phyloP scores from a whole-genome alignment of 2,329 filamentous ascomycete species.

The Fusarium humuli region DNA sequence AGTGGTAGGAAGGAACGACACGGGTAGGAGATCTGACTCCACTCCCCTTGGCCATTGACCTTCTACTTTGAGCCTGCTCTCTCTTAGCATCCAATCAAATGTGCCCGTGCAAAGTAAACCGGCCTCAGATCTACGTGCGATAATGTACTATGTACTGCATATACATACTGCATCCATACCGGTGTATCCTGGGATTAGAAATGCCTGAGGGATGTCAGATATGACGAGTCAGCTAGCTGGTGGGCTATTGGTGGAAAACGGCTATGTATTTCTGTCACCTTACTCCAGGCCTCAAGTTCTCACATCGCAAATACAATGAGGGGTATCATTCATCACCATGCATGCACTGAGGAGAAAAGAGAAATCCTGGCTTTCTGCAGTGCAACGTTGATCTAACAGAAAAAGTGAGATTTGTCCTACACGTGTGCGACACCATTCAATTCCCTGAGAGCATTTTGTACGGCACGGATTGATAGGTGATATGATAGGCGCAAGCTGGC shows the following conservation, averaged over 20 bases:
- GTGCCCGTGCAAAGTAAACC: not conserved
- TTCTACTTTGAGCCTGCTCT: not conserved
- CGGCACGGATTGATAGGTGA: not conserved
- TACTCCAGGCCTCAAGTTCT: not conserved
- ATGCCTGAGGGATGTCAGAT: not conserved
- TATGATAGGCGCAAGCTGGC: constrained; percentile 3
- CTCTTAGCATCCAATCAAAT: not conserved
- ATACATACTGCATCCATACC: not conserved
- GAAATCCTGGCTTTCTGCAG: constrained; percentile 20
- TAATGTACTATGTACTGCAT: not conserved
- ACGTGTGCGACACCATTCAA: constrained; percentile 14
- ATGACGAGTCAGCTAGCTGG: not conserved
- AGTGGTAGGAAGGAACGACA: not conserved
- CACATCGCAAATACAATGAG: not conserved
- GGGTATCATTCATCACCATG: not conserved
- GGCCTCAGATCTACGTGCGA: not conserved
- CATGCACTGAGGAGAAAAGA: constrained; percentile 27
- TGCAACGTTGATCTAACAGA: constrained; percentile 8
- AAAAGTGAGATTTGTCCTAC: constrained; percentile 9
- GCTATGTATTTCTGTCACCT: not conserved
- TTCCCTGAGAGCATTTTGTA: not conserved
- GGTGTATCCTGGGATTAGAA: not conserved
- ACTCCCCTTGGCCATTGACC: not conserved
- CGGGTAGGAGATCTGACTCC: not conserved
- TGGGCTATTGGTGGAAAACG: not conserved